Percentiles rank a stretch among this genome's conserved stretches.
These are phyloP conservation scores for Candida tibetensis DNA, from an alignment of 805 yeast genomes.

Conservation along the genomic window DNA sequence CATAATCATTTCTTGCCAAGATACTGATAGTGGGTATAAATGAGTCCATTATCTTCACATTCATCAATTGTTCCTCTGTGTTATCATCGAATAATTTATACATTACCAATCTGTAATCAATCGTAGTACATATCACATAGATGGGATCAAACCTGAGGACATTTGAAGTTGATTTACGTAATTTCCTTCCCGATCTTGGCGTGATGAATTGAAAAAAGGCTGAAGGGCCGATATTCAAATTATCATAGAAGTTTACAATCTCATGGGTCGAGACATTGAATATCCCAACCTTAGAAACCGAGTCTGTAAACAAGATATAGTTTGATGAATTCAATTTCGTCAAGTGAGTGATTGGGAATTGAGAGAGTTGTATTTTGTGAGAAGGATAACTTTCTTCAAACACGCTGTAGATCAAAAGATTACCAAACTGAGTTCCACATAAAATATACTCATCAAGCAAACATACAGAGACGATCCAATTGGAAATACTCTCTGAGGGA, in stretches of 20 bases:
- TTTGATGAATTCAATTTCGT: slow-evolving; percentile 14
- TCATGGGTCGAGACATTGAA: slow-evolving; percentile 16
- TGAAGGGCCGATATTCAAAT: slow-evolving; percentile 23
- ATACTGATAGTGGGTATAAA: slow-evolving; percentile 12
- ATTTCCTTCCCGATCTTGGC: slow-evolving; percentile 4
- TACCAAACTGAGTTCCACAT: slow-evolving; percentile 35
- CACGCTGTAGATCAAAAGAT: slow-evolving; percentile 19
- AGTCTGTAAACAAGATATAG: slow-evolving; percentile 24
- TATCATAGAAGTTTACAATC: slow-evolving; percentile 17
- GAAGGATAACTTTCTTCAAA: slow-evolving; percentile 14
- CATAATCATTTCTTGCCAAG: slow-evolving; percentile 8
- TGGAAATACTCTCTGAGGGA: slow-evolving; percentile 9
- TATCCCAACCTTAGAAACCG: slow-evolving; percentile 31
- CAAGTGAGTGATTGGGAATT: slow-evolving; percentile 22
- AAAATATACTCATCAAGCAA: slow-evolving; percentile 13
- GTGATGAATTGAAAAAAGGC: slow-evolving; percentile 15
- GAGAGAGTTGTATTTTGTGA: slow-evolving; percentile 17
- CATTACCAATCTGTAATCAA: slow-evolving; percentile 20
- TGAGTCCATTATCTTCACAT: slow-evolving; percentile 13
- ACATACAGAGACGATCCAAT: slow-evolving; percentile 26
- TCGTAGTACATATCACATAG: slow-evolving; percentile 20
- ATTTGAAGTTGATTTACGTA: neutral
- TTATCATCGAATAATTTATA: slow-evolving; percentile 22
- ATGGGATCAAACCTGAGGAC: slow-evolving; percentile 21
- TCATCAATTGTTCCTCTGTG: slow-evolving; percentile 13